Evolutionary conservation across 2,329 filamentous ascomycete genomes (phyloP).

Genomic region (Aureobasidium sp.): DNA sequence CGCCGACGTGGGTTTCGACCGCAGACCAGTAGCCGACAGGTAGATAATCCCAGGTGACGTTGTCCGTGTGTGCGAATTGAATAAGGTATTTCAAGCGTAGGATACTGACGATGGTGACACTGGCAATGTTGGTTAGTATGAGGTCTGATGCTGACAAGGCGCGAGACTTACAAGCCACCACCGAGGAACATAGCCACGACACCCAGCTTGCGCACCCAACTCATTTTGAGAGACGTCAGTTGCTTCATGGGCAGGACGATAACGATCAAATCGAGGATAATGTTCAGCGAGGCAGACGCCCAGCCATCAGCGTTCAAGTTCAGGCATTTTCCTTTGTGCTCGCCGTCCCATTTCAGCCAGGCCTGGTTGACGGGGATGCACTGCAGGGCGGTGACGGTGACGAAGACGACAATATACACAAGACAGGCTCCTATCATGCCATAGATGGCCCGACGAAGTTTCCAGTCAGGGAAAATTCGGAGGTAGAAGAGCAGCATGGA

Average conservation of each 20-base stretch:
- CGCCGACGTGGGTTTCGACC: slow-evolving; percentile 17
- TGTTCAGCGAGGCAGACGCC: slow-evolving; percentile 16
- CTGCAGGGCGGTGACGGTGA: slow-evolving; percentile 11
- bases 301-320: slow-evolving; percentile 14
- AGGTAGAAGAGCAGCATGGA: slow-evolving; percentile 30
- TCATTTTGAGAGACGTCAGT: slow-evolving; percentile 16
- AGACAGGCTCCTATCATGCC: slow-evolving; percentile 23
- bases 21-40: slow-evolving; percentile 16
- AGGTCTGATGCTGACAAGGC: neutral
- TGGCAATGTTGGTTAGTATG: neutral
- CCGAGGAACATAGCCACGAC: slow-evolving; percentile 17
- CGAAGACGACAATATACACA: slow-evolving; percentile 10
- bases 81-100: slow-evolving; percentile 18
- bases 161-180: slow-evolving; percentile 18
- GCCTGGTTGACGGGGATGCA: slow-evolving; percentile 11
- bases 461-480: slow-evolving; percentile 29
- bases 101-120: slow-evolving; percentile 20
- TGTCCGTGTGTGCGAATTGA: slow-evolving; percentile 9
- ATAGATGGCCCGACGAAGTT: slow-evolving; percentile 26
- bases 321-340: slow-evolving; percentile 10
- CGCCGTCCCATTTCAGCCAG: slow-evolving; percentile 12
- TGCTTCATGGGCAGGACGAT: slow-evolving; percentile 16
- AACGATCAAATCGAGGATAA: slow-evolving; percentile 17
- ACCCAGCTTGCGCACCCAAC: slow-evolving; percentile 9
- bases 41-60: slow-evolving; percentile 17